Evolutionary conservation across 164 flowering plant species (phyloP), one percentile per base, ranked within the genome.

Genomic region (Malania oleifera): DNA sequence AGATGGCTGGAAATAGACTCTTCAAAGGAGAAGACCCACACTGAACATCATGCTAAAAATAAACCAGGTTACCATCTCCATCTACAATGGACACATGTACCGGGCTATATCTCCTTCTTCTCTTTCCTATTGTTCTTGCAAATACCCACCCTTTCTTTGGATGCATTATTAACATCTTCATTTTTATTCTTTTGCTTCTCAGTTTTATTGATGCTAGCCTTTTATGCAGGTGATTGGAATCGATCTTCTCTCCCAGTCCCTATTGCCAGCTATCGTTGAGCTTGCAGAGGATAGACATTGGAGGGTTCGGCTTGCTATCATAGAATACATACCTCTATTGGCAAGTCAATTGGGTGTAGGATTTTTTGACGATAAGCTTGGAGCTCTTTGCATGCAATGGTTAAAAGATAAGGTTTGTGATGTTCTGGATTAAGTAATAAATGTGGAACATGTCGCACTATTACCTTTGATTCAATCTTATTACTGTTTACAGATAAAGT

Each of bases 231-330:
- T 92, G 29, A 89, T 92, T 78, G 98, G 98, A 67, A 92, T 92
- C 67, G 98, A 92, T 76, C 68, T 92, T 38, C 66, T 92, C 51
- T 92, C 96, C 51, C 98, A 91, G 57, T 91, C 98, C 0, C 66
- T 91, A 3, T 64, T 91, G 70, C 98, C 98, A 19, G 96, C 98
- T n/a, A 91, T 91, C 70, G 96, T 91, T 60, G 98, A 91, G 78
- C 93, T 91, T 67, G 98, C 98, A 19, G 98, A 88, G 74, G 98
- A 91, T 73, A 80, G 98, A 52, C 98, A 91, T 63, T 91, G 98
- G 97, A 85, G 97, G 69, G 97, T 91, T 53, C 83, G 96, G 20
- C 88, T 88, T 52, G 97, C 97, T 46, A 88, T 91, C 59, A 91
- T 91, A 57, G 98, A 91, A 64, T 91, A 89, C 66, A 89, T 91